These are phyloP conservation scores for Meredithiella fracta DNA, from an alignment of 2,329 filamentous ascomycete genomes.

Conservation along the genomic window DNA sequence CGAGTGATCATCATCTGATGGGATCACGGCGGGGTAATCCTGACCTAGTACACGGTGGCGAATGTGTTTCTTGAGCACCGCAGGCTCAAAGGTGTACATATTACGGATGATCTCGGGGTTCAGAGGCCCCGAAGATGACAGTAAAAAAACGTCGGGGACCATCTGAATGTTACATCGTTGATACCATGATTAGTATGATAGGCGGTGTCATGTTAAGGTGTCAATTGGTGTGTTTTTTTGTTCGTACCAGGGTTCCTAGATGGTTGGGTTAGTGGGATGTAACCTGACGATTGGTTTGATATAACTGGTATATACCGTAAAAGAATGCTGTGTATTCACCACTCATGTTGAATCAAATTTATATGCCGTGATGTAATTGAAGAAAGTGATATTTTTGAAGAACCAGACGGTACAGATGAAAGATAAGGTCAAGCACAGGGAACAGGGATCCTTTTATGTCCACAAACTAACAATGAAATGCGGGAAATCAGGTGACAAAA, in stretches of 20 bases:
- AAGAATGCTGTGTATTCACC: conserved; percentile 11
- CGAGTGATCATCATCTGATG: conserved; percentile 30
- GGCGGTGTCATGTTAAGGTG: not conserved
- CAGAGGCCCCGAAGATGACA: conserved; percentile 52
- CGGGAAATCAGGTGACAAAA: no score
- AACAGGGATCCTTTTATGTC: no score
- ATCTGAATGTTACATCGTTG: conserved; percentile 31
- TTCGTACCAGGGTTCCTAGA: conserved; percentile 23
- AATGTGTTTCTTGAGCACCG: conserved; percentile 56
- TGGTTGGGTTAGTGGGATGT: conserved; percentile 6
- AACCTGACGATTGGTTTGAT: not conserved
- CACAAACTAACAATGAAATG: no score
- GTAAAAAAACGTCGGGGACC: conserved; percentile 73
- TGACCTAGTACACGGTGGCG: conserved; percentile 50
- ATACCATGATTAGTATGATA: conserved; percentile 15
- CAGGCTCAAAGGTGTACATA: conserved; percentile 51
- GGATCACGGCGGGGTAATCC: conserved; percentile 70
- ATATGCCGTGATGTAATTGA: no score
- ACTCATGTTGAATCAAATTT: conserved; percentile 9
- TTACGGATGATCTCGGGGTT: conserved; percentile 30
- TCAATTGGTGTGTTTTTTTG: not conserved
- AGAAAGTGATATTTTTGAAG: no score
- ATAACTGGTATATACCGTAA: conserved; percentile 26
- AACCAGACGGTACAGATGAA: no score
- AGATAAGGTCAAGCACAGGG: no score